These are phyloP conservation scores for Colletotrichum nymphaeae DNA, from an alignment of 2,329 filamentous ascomycete species.

Conservation along the genomic window DNA sequence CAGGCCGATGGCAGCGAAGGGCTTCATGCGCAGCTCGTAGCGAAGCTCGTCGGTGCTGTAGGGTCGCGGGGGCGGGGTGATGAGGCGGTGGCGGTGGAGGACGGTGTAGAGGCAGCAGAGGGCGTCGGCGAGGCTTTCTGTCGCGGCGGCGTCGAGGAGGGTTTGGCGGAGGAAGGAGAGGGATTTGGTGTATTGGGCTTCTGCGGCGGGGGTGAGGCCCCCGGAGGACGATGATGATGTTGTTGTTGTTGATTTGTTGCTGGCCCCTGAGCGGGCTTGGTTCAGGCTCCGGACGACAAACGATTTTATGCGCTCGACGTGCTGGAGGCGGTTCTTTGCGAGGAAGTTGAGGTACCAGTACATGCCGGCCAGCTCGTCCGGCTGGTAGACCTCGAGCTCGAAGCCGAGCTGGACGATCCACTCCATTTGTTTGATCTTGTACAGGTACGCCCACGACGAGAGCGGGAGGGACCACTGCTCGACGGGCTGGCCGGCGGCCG, in stretches of 20 bases:
- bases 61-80: slow-evolving; percentile 65
- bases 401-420: slow-evolving; percentile 92
- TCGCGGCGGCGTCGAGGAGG: slow-evolving; percentile 74
- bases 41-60: slow-evolving; percentile 77
- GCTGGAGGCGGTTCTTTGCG: slow-evolving; percentile 72
- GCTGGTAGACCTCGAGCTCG: slow-evolving; percentile 89
- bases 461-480: slow-evolving; percentile 77
- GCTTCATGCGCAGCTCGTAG: slow-evolving; percentile 89
- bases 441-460: slow-evolving; percentile 88
- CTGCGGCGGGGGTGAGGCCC: slow-evolving; percentile 44
- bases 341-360: slow-evolving; percentile 90
- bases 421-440: slow-evolving; percentile 90
- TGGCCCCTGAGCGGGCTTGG: slow-evolving; percentile 39
- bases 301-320: slow-evolving; percentile 79
- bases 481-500: slow-evolving; percentile 49
- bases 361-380: slow-evolving; percentile 87
- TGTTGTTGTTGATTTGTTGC: too few species aligned
- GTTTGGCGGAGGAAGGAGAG: slow-evolving; percentile 68
- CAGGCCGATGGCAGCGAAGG: slow-evolving; percentile 76
- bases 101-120: slow-evolving; percentile 73
- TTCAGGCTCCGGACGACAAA: slow-evolving; percentile 63
- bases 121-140: slow-evolving; percentile 65
- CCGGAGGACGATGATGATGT: not conserved
- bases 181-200: slow-evolving; percentile 59
- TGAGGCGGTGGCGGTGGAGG: slow-evolving; percentile 67